A percentile compares a stretch with the other conserved stretches of the same genome.
Evolutionary conservation across 306 rosid genomes (phyloP).

Genomic region (Prinsepia uniflora): DNA sequence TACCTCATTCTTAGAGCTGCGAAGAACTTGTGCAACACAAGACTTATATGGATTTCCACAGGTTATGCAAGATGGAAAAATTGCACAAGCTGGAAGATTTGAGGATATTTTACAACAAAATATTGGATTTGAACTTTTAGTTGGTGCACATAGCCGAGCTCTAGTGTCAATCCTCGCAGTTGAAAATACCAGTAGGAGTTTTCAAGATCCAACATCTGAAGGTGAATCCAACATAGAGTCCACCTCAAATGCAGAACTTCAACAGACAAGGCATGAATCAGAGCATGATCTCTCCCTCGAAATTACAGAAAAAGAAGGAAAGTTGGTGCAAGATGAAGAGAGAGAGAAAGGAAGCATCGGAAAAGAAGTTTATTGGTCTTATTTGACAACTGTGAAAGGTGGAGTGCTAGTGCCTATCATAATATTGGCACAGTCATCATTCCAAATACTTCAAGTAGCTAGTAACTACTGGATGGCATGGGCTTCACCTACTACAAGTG

Average conservation of each 20-base stretch:
- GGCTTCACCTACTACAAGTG: constrained; percentile 75
- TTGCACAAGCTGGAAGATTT: constrained; percentile 79
- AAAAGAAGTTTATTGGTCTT: constrained; percentile 72
- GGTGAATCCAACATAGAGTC: constrained; percentile 38
- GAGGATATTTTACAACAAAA: constrained; percentile 76
- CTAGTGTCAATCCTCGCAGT: constrained; percentile 62
- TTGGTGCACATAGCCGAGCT: constrained; percentile 93
- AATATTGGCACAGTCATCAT: constrained; percentile 74
- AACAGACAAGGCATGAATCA: constrained; percentile 35
- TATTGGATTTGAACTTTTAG: constrained; percentile 81
- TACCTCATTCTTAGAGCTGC: not conserved
- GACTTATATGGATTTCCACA: constrained; percentile 31
- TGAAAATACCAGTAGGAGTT: constrained; percentile 53
- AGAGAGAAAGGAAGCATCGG: constrained; percentile 94
- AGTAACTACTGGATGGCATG: constrained; percentile 99
- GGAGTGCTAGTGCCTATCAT: constrained; percentile 75
- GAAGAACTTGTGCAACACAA: constrained; percentile 4
- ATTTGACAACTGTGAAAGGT: constrained; percentile 67
- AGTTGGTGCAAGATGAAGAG: constrained; percentile 88
- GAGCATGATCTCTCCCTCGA: constrained; percentile 55
- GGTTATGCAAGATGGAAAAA: constrained; percentile 94
- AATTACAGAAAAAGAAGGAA: constrained; percentile 56
- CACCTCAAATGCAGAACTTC: constrained; percentile 36
- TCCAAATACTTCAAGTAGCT: constrained; percentile 78
- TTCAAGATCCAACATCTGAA: constrained; percentile 35